A percentile compares a stretch with the other conserved stretches of the same genome.
phyloP scores from a whole-genome alignment of 1,284 basidiomycete genomes.

The Farysia itapuensis region DNA sequence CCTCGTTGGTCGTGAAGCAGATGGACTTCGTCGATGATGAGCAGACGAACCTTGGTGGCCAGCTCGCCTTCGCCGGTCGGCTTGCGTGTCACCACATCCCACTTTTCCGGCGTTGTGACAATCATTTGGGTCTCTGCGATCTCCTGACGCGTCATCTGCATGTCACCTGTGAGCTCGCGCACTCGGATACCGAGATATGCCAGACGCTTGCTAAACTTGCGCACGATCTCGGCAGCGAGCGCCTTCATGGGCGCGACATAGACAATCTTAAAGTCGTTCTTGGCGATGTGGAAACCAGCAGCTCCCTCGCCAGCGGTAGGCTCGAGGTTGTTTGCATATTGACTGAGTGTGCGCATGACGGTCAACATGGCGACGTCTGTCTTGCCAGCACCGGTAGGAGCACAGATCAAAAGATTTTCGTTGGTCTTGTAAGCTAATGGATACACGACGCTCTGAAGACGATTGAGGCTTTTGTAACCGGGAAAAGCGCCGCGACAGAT shows the following conservation, averaged over 20 bases:
- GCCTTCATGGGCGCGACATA: constrained; percentile 99
- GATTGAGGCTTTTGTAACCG: constrained; percentile 83
- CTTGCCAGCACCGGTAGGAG: constrained; percentile 70
- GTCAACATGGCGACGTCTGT: constrained; percentile 97
- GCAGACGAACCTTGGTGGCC: constrained; percentile 78
- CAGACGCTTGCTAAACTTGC: constrained; percentile 88
- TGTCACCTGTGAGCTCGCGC: constrained; percentile 95
- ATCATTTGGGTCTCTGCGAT: constrained; percentile 97
- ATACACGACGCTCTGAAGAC: constrained; percentile 94
- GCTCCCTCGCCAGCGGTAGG: constrained; percentile 63
- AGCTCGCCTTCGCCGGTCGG: constrained; percentile 95
- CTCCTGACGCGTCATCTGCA: constrained; percentile 93
- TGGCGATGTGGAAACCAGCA: constrained; percentile 44
- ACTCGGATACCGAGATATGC: constrained; percentile 85
- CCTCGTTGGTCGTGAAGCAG: constrained; percentile 96
- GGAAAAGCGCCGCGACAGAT: constrained; percentile 85
- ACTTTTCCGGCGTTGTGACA: constrained; percentile 98
- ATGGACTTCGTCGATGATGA: constrained; percentile 99
- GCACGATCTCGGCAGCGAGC: constrained; percentile 89
- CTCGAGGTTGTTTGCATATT: constrained; percentile 72
- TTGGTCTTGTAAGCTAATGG: constrained; percentile 90
- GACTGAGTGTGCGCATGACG: constrained; percentile 82
- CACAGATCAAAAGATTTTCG: constrained; percentile 86
- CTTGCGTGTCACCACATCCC: constrained; percentile 98
- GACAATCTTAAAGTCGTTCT: constrained; percentile 81